Conservation (phyloP, 305 asterid genomes). For the Striga hermonthica region DNA sequence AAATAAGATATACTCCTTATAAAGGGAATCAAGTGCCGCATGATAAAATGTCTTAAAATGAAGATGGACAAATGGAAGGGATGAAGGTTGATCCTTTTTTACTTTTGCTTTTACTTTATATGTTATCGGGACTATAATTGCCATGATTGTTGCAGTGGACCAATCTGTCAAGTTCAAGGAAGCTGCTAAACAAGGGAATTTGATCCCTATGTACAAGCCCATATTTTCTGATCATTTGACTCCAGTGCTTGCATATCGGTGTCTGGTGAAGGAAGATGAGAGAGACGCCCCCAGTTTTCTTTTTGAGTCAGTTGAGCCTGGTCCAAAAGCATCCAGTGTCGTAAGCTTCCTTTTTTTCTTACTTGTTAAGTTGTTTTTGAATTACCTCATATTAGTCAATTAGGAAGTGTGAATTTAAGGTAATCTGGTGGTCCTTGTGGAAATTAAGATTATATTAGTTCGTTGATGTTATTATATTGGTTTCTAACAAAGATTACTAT, state of each 20-base stretch:
- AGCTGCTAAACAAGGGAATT: slow-evolving; percentile 77
- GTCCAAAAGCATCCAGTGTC: slow-evolving; percentile 62
- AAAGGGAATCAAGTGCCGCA: neutral
- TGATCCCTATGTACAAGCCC: slow-evolving; percentile 73
- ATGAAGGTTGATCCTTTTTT: slow-evolving; percentile 1
- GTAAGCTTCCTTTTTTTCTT: slow-evolving; percentile 42
- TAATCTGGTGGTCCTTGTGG: neutral
- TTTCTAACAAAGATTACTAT: neutral
- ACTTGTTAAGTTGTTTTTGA: neutral
- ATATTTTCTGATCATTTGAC: slow-evolving; percentile 86
- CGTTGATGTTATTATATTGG: slow-evolving; percentile 9
- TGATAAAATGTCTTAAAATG: neutral
- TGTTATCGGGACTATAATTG: slow-evolving; percentile 15
- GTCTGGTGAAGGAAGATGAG: slow-evolving; percentile 87
- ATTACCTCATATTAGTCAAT: slow-evolving; percentile 1
- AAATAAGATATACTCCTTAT: neutral
- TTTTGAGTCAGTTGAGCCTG: slow-evolving; percentile 86
- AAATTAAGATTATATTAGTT: neutral
- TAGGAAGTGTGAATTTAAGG: neutral
- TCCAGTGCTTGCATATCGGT: slow-evolving; percentile 83
- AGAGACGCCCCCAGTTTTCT: slow-evolving; percentile 92
- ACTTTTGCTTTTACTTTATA: slow-evolving; percentile 10
- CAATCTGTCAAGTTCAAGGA: slow-evolving; percentile 74
- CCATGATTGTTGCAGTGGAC: slow-evolving; percentile 48
- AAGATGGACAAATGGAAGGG: slow-evolving; percentile 6